Conservation (phyloP, 768 basidiomycete genomes). For the Saitozyma sp. region DNA sequence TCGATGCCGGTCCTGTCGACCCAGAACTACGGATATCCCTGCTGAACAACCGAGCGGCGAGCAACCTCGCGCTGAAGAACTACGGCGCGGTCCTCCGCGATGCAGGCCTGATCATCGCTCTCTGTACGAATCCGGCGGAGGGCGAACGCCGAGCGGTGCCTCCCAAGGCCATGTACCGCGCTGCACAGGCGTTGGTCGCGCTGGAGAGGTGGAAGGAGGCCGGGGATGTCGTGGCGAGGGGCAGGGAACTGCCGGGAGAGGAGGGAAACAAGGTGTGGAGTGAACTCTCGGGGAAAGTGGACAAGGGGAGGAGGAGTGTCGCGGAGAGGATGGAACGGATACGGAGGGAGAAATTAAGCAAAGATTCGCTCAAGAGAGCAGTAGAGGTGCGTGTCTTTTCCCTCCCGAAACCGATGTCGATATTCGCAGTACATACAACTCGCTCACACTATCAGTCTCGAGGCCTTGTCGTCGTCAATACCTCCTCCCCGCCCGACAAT, state of each 20-base stretch:
- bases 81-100: constrained; percentile 82
- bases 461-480: constrained; percentile 55
- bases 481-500: constrained; percentile 51
- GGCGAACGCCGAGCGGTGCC: constrained; percentile 41
- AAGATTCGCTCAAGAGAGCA: constrained; percentile 61
- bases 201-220: constrained; percentile 78
- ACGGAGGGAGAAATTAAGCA: constrained; percentile 56
- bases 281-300: constrained; percentile 55
- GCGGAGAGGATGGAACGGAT: constrained; percentile 52
- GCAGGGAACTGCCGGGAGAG: constrained; percentile 30
- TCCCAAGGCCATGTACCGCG: constrained; percentile 85
- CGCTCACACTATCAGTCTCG: constrained; percentile 61
- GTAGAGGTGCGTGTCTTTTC: constrained; percentile 61
- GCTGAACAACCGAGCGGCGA: constrained; percentile 86
- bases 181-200: constrained; percentile 70
- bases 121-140: constrained; percentile 21
- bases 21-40: constrained; percentile 58
- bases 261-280: constrained; percentile 57
- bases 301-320: constrained; percentile 29
- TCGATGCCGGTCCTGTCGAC: constrained; percentile 79
- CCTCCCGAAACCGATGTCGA: constrained; percentile 9
- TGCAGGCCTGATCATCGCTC: constrained; percentile 37
- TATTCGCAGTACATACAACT: background rate
- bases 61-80: constrained; percentile 87
- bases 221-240: constrained; percentile 73